Conservation (phyloP, 192 early-diverging fungal genomes). For the Backusella sp. region DNA sequence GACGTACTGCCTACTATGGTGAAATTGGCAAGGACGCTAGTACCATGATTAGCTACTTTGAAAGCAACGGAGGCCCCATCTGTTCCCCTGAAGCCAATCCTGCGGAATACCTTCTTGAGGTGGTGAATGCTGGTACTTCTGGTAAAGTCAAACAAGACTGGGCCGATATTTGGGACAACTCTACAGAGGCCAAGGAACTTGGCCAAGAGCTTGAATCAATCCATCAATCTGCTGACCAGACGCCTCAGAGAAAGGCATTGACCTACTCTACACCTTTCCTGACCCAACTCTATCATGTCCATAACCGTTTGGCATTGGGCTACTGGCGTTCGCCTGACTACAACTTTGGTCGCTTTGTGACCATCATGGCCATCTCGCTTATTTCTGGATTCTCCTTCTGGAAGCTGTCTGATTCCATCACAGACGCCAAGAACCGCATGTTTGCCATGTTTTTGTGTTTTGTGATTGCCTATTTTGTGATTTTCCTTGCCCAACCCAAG, state of each 20-base stretch:
- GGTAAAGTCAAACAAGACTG: slow-evolving; percentile 52
- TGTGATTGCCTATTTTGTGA: slow-evolving; percentile 61
- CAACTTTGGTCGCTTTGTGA: slow-evolving; percentile 67
- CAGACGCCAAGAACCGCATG: slow-evolving; percentile 63
- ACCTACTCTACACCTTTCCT: slow-evolving; percentile 46
- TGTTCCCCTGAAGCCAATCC: slow-evolving; percentile 74
- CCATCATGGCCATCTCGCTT: slow-evolving; percentile 56
- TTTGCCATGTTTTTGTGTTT: slow-evolving; percentile 72
- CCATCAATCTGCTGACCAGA: slow-evolving; percentile 39
- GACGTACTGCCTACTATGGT: slow-evolving; percentile 79
- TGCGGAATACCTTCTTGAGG: slow-evolving; percentile 85
- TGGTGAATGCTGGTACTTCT: slow-evolving; percentile 62
- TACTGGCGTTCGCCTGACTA: slow-evolving; percentile 77
- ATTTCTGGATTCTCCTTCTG: slow-evolving; percentile 73
- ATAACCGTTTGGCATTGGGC: slow-evolving; percentile 58
- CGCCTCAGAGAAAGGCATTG: slow-evolving; percentile 16
- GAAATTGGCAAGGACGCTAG: slow-evolving; percentile 68
- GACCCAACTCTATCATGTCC: slow-evolving; percentile 59
- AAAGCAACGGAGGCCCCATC: slow-evolving; percentile 62
- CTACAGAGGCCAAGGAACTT: slow-evolving; percentile 44
- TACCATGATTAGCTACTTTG: slow-evolving; percentile 71
- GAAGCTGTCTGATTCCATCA: slow-evolving; percentile 48
- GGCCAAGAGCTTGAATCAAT: slow-evolving; percentile 54
- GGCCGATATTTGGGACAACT: slow-evolving; percentile 69
- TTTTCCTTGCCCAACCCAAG: slow-evolving; percentile 68